phyloP scores from a whole-genome alignment of 371 early-diverging fungal genomes.

The Nematocida sp. region DNA sequence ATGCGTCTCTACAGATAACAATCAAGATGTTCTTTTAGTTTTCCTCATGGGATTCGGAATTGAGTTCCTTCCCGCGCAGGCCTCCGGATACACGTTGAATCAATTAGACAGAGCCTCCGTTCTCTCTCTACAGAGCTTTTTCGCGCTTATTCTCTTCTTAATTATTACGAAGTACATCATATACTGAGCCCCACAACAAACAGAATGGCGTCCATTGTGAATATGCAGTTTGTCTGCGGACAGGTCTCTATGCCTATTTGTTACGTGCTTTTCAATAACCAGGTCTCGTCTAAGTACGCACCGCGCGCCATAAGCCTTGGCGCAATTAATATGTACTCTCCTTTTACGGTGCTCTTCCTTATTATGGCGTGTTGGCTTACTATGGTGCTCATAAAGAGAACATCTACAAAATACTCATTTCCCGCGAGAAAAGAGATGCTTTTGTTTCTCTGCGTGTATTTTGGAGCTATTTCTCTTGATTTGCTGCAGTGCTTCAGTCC shows the following conservation, averaged over 20 bases:
- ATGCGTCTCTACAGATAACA: slow-evolving; percentile 36
- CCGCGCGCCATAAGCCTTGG: slow-evolving; percentile 8
- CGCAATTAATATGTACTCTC: slow-evolving; percentile 33
- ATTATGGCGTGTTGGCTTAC: background rate
- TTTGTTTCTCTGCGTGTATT: slow-evolving; percentile 35
- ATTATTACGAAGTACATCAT: slow-evolving; percentile 12
- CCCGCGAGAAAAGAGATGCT: slow-evolving; percentile 50
- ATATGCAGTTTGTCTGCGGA: slow-evolving; percentile 32
- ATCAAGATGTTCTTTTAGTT: slow-evolving; percentile 17
- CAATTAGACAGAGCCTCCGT: slow-evolving; percentile 13
- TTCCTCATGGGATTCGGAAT: slow-evolving; percentile 36
- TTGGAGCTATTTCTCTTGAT: slow-evolving; percentile 20
- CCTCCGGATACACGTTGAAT: background rate
- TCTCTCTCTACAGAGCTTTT: slow-evolving; percentile 16
- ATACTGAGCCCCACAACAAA: slow-evolving; percentile 8
- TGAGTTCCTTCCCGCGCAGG: background rate
- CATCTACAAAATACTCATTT: slow-evolving; percentile 43
- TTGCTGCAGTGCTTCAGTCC: slow-evolving; percentile 11
- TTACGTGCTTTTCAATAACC: slow-evolving; percentile 32
- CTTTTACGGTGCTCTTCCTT: slow-evolving; percentile 23
- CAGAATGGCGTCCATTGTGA: slow-evolving; percentile 41
- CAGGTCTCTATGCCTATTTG: slow-evolving; percentile 46
- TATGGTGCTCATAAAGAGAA: slow-evolving; percentile 21
- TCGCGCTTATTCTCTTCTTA: slow-evolving; percentile 1
- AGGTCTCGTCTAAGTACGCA: slow-evolving; percentile 30